Percentiles rank a stretch among this genome's conserved stretches.
Evolutionary conservation across 177 flowering plant genomes (phyloP).

Genomic region (Vitis hybrid): DNA sequence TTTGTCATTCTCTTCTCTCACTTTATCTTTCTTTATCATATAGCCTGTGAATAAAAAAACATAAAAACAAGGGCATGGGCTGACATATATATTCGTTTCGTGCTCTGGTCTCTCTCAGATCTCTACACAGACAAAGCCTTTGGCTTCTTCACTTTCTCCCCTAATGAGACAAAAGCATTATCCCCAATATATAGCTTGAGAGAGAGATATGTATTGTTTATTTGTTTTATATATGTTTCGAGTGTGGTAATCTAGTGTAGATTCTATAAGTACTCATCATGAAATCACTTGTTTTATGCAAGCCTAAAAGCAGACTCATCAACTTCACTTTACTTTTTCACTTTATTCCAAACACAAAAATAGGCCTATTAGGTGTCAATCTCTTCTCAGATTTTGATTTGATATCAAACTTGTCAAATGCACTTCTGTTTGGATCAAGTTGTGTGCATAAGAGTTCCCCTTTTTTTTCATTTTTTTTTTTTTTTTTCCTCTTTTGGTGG

Average conservation of each 20-base stretch:
- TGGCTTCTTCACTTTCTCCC: constrained; percentile 26
- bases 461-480: too few species aligned
- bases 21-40: background rate
- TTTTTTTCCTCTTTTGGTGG: too few species aligned
- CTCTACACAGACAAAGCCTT: constrained; percentile 20
- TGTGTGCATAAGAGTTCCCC: too few species aligned
- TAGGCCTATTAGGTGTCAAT: constrained; percentile 1
- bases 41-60: background rate
- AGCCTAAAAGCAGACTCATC: constrained; percentile 11
- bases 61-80: background rate
- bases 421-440: too few species aligned
- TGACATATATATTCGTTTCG: constrained; percentile 57
- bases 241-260: background rate
- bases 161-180: constrained; percentile 51
- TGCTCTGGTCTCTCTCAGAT: constrained; percentile 26
- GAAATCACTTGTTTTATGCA: background rate
- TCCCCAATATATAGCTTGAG: constrained; percentile 22
- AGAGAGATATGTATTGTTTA: too few species aligned
- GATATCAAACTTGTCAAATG: background rate
- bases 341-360: constrained; percentile 49
- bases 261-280: constrained; percentile 2
- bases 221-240: too few species aligned
- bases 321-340: constrained; percentile 40
- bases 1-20: background rate
- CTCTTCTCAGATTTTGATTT: background rate